These are phyloP conservation scores for Lentinula boryana DNA, from an alignment of 768 basidiomycete genomes.

Conservation along the genomic window DNA sequence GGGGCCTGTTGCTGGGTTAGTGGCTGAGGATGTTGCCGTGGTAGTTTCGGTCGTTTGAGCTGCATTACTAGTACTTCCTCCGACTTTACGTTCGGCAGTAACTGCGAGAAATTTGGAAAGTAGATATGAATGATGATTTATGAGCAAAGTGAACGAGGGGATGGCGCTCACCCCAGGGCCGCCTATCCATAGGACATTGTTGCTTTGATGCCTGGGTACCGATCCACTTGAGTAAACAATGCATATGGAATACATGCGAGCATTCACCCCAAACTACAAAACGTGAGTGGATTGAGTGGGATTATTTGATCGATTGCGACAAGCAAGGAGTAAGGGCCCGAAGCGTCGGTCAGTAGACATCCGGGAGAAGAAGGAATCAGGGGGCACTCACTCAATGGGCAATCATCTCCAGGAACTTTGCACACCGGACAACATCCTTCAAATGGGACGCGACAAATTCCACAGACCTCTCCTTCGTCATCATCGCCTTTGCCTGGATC, in stretches of 20 bases:
- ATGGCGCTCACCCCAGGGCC: conserved; percentile 73
- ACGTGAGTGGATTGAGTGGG: background rate
- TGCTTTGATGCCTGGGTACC: conserved; percentile 84
- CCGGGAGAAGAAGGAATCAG: background rate
- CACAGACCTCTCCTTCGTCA: conserved; percentile 61
- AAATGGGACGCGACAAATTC: conserved; percentile 86
- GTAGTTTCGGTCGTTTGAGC: background rate
- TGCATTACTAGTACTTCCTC: background rate
- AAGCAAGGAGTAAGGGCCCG: too few relatives aligned
- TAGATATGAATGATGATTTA: background rate
- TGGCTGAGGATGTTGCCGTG: background rate
- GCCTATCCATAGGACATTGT: conserved; percentile 97
- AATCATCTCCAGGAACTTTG: conserved; percentile 95
- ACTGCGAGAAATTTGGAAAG: conserved; percentile 22
- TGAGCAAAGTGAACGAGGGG: background rate
- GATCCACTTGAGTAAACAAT: conserved; percentile 96
- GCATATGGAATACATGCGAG: conserved; percentile 97
- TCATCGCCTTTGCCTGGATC: conserved; percentile 34
- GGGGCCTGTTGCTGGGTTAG: background rate
- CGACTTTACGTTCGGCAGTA: conserved; percentile 50
- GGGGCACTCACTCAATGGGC: conserved; percentile 69
- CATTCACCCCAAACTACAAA: conserved; percentile 95
- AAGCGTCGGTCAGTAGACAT: background rate
- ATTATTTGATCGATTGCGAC: too few relatives aligned
- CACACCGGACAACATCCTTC: conserved; percentile 96